Evolutionary conservation across 2,329 filamentous ascomycete genomes (phyloP).

Genomic region (Ophiostoma sp.): DNA sequence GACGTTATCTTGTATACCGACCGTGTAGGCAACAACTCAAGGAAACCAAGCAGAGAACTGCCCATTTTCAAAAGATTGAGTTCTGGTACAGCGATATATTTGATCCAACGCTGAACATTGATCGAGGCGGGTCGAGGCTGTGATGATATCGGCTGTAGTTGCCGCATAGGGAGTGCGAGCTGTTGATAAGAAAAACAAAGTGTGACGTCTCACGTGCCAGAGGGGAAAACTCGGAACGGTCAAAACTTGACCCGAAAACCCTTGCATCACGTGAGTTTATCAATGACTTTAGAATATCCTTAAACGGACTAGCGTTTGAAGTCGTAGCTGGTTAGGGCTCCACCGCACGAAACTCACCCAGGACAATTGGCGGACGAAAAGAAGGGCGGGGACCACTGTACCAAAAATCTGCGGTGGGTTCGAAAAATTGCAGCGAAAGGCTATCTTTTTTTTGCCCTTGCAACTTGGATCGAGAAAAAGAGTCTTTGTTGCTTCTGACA

Average conservation of each 20-base stretch:
- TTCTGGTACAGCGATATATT: too few relatives aligned
- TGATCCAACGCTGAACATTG: too few relatives aligned
- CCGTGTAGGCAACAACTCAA: too few relatives aligned
- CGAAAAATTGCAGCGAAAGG: constrained; percentile 16
- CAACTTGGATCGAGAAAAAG: neutral
- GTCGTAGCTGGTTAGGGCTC: constrained; percentile 23
- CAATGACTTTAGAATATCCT: neutral
- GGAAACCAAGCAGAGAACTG: too few relatives aligned
- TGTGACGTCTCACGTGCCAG: neutral
- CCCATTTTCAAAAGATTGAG: too few relatives aligned
- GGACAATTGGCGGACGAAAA: neutral
- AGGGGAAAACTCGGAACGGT: constrained; percentile 9
- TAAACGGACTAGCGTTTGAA: constrained; percentile 1
- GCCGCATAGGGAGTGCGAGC: too few relatives aligned
- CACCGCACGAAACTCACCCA: constrained; percentile 24
- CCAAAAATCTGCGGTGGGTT: constrained; percentile 21
- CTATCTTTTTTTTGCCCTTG: constrained; percentile 5
- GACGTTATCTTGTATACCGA: too few relatives aligned
- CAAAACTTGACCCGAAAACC: constrained; percentile 15
- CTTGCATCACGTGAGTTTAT: constrained; percentile 20
- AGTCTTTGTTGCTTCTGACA: constrained; percentile 11
- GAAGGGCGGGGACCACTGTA: neutral
- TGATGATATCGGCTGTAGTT: too few relatives aligned
- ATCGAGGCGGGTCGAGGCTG: too few relatives aligned
- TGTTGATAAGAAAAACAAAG: too few relatives aligned